Evolutionary conservation across 2,329 filamentous ascomycete species (phyloP).

Genomic region (Pestalotiopsis sp.): DNA sequence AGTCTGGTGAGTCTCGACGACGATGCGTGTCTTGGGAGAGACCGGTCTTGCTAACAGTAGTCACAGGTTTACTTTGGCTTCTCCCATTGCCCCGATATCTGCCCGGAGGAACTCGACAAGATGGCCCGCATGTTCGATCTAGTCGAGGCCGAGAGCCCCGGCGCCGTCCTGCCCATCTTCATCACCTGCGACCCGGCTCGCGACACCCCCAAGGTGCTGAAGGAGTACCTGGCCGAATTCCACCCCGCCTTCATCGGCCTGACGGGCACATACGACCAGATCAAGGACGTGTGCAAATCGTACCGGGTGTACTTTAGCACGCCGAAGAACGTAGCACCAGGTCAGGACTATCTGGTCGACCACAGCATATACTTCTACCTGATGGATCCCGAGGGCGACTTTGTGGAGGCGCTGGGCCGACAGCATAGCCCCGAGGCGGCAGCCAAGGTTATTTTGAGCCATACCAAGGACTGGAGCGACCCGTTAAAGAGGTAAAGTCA

Average conservation of each 20-base stretch:
- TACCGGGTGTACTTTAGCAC: slow-evolving; percentile 98
- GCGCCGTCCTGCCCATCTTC: slow-evolving; percentile 75
- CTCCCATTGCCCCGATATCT: slow-evolving; percentile 97
- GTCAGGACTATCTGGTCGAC: slow-evolving; percentile 96
- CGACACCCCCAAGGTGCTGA: slow-evolving; percentile 83
- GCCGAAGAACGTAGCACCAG: slow-evolving; percentile 82
- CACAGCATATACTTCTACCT: slow-evolving; percentile 99
- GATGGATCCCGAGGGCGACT: slow-evolving; percentile 98
- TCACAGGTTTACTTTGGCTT: slow-evolving; percentile 96
- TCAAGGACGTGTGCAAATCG: slow-evolving; percentile 92
- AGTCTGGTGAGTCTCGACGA: slow-evolving; percentile 59
- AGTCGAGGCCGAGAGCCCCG: slow-evolving; percentile 54
- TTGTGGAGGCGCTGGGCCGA: slow-evolving; percentile 93
- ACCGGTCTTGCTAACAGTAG: slow-evolving; percentile 6
- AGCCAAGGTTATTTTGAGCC: slow-evolving; percentile 80
- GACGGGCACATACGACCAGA: slow-evolving; percentile 90
- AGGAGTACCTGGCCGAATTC: slow-evolving; percentile 88
- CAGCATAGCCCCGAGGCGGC: slow-evolving; percentile 91
- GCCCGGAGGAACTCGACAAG: slow-evolving; percentile 98
- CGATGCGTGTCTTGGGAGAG: neutral
- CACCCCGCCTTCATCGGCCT: slow-evolving; percentile 84
- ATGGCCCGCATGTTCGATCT: slow-evolving; percentile 95
- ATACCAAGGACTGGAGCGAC: slow-evolving; percentile 68
- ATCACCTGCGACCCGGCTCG: slow-evolving; percentile 94
- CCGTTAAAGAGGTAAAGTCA: slow-evolving; percentile 14